Conservation (phyloP, 305 asterid genomes). For the Fraxinus nigra region DNA sequence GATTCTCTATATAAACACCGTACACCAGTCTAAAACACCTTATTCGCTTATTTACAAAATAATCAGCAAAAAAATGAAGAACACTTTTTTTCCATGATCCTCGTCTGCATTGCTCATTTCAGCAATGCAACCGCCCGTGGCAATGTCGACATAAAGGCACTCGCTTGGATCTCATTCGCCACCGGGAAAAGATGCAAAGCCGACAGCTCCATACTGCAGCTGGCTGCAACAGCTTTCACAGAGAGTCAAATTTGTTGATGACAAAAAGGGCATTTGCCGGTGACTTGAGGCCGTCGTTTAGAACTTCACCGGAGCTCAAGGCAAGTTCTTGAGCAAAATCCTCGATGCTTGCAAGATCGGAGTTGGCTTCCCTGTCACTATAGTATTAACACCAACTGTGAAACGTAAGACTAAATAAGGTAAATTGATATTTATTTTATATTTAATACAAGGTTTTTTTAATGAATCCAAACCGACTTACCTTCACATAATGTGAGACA, state of each 20-base stretch:
- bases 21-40: constrained; percentile 3
- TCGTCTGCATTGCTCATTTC: constrained; percentile 39
- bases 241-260: constrained; percentile 38
- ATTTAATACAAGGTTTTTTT: too few species aligned
- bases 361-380: constrained; percentile 59
- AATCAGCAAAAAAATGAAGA: constrained; percentile 29
- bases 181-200: constrained; percentile 39
- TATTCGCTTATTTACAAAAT: background rate
- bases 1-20: constrained; percentile 32
- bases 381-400: constrained; percentile 40
- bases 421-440: too few species aligned
- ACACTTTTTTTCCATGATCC: constrained; percentile 27
- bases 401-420: constrained; percentile 29
- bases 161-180: constrained; percentile 44
- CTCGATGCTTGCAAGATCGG: constrained; percentile 49
- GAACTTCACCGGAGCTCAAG: constrained; percentile 50
- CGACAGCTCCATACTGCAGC: constrained; percentile 19
- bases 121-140: constrained; percentile 49
- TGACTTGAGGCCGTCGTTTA: constrained; percentile 52
- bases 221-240: constrained; percentile 40
- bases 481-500: background rate
- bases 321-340: constrained; percentile 47
- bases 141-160: constrained; percentile 43
- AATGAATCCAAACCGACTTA: background rate
- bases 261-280: constrained; percentile 58